Conservation (phyloP, 345 rosid genomes). For the Schrenkiella parvula region DNA sequence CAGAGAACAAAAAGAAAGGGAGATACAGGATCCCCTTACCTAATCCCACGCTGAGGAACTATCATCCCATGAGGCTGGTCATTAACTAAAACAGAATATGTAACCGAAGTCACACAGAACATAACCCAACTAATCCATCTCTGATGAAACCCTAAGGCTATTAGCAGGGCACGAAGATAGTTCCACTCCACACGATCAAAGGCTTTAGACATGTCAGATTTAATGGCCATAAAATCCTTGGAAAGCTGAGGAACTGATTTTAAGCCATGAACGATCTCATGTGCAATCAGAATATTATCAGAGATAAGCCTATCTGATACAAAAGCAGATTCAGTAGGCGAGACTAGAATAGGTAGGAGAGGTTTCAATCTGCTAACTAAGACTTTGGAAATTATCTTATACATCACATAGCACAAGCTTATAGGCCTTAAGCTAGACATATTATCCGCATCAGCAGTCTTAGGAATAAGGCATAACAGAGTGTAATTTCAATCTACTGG, state of each 20-base stretch:
- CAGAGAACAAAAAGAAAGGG: no score
- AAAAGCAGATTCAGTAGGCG: no score
- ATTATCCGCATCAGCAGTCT: no score
- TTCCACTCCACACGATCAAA: background rate
- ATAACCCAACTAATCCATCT: background rate
- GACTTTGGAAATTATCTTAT: no score
- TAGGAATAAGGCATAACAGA: no score
- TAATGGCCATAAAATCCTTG: background rate
- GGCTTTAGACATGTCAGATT: background rate
- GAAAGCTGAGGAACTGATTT: accelerated
- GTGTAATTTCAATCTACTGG: no score
- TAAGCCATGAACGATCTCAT: background rate
- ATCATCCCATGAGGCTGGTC: background rate
- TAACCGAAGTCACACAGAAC: background rate
- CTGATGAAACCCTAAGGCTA: background rate
- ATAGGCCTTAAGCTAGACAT: no score
- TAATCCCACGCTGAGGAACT: background rate
- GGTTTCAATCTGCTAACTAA: no score
- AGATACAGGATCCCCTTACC: background rate
- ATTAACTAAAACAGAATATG: background rate
- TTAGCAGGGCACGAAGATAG: no score
- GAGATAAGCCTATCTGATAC: no score
- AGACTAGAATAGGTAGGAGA: no score
- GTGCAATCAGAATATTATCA: background rate
- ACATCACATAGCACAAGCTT: no score